Evolutionary conservation across 2,329 filamentous ascomycete genomes (phyloP).

Genomic region (Paecilomyces formosus): DNA sequence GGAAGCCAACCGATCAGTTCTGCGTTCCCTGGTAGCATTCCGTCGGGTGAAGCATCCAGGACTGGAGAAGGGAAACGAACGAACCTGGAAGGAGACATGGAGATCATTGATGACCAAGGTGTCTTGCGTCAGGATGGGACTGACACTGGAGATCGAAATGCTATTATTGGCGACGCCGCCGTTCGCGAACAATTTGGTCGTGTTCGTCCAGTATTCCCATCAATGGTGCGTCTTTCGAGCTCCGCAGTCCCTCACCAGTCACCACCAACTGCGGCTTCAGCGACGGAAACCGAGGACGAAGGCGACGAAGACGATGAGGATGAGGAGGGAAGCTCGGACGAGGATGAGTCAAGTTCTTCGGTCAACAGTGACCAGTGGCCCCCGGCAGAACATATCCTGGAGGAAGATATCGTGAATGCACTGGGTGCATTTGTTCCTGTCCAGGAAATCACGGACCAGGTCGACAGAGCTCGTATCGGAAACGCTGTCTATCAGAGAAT

Average conservation of each 20-base stretch:
- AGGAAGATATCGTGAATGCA: slow-evolving; percentile 34
- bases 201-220: slow-evolving; percentile 24
- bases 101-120: slow-evolving; percentile 53
- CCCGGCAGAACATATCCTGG: slow-evolving; percentile 28
- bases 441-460: slow-evolving; percentile 35
- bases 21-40: slow-evolving; percentile 63
- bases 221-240: slow-evolving; percentile 16
- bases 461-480: slow-evolving; percentile 33
- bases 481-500: slow-evolving; percentile 31
- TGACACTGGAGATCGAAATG: slow-evolving; percentile 54
- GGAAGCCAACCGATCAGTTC: slow-evolving; percentile 73
- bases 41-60: slow-evolving; percentile 54
- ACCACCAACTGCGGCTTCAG: slow-evolving; percentile 1
- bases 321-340: slow-evolving; percentile 13
- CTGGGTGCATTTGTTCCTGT: slow-evolving; percentile 34
- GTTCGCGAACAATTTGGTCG: slow-evolving; percentile 28
- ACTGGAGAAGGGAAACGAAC: slow-evolving; percentile 61
- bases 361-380: slow-evolving; percentile 29
- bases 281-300: slow-evolving; percentile 12
- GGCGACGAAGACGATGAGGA: slow-evolving; percentile 13
- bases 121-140: slow-evolving; percentile 54
- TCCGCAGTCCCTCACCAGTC: slow-evolving; percentile 7
- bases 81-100: slow-evolving; percentile 55
- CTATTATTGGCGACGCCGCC: slow-evolving; percentile 48
- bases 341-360: slow-evolving; percentile 19